Base-by-base conservation (phyloP, 2,329 filamentous ascomycete species). In the Neofusicoccum kwambonambiense region DNA sequence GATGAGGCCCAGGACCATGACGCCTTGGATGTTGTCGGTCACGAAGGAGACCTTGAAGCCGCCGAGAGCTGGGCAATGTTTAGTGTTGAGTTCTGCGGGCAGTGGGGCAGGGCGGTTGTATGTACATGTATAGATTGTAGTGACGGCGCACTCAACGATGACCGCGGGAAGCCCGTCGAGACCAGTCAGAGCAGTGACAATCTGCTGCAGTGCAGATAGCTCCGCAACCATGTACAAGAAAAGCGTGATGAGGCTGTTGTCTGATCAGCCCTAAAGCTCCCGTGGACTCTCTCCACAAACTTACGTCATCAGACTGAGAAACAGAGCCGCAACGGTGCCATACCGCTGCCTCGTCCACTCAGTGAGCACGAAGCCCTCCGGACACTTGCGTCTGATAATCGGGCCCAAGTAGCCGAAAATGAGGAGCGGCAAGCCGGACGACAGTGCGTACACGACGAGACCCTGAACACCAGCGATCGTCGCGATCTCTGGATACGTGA, bases 201-300 rank as follows among this genome's bases (percentile, higher is more conserved):
- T 91, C 76, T 94, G 91, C 60, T 92, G 90, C 34, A 95, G 82
- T 12, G 91, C 90, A 8, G 90, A 93, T 49, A 95, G 83, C 80
- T 95, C 91, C 19, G 90, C 87, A 31, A 94, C 88, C 91, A 95
- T 94, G 82, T 94, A 95, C 60, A 95, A 77, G 75, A 94, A 95
- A 70, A 95, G 84, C 1, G 91, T 94, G 57, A 93, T 87, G 57
- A 94, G 82, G 1, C 81, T 83, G 54, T 2, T 31, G 13, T 4
- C 4, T 11, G 15, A 17, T 50, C 35, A 45, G 15, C 3, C 51
- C n/a, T 15, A 19, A 3, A n/a, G 1, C 12, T 17, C 19, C 17
- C 31, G 31, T 5, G 15, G 12, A 15, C 22, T 15, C 41, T 13
- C 41, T 9, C 31, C 5, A 31, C 13, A 42, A n/a, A 71, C 78